Conservation (phyloP, 2,329 filamentous ascomycete species). For the Pseudocercospora macadamiae region DNA sequence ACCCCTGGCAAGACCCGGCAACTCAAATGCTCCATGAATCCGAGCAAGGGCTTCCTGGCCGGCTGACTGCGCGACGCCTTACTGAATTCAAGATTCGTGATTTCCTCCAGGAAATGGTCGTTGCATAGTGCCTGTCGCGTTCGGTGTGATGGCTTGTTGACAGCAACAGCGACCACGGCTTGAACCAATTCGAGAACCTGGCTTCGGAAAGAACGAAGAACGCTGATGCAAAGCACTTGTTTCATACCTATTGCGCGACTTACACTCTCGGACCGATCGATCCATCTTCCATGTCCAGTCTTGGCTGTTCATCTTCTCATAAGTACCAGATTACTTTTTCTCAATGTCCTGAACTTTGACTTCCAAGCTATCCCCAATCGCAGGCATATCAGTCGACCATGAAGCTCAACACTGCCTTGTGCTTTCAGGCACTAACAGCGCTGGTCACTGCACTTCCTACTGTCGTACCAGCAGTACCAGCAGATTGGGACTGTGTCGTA, state of each 20-base stretch:
- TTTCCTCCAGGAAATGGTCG: not conserved
- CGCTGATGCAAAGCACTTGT: too few species aligned
- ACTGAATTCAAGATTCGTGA: not conserved
- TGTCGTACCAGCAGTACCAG: conserved; percentile 1
- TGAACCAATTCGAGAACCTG: too few species aligned
- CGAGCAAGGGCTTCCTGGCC: not conserved
- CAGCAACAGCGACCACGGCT: too few species aligned
- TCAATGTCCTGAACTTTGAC: not conserved
- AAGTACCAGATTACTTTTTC: not conserved
- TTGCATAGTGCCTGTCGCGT: not conserved
- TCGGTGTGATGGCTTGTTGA: too few species aligned
- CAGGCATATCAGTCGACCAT: not conserved
- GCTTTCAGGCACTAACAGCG: conserved; percentile 4
- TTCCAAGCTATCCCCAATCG: not conserved
- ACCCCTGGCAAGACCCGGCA: not conserved
- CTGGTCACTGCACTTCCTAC: not conserved
- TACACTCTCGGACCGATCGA: too few species aligned
- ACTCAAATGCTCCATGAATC: not conserved
- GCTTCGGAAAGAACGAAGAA: too few species aligned
- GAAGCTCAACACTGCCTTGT: conserved; percentile 11
- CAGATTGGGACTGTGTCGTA: conserved; percentile 21
- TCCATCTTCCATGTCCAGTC: not conserved
- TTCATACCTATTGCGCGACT: too few species aligned
- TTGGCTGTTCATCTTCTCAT: not conserved
- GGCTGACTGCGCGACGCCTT: not conserved